Base-by-base conservation (phyloP, 306 rosid genomes). In the Vigna angularis region DNA sequence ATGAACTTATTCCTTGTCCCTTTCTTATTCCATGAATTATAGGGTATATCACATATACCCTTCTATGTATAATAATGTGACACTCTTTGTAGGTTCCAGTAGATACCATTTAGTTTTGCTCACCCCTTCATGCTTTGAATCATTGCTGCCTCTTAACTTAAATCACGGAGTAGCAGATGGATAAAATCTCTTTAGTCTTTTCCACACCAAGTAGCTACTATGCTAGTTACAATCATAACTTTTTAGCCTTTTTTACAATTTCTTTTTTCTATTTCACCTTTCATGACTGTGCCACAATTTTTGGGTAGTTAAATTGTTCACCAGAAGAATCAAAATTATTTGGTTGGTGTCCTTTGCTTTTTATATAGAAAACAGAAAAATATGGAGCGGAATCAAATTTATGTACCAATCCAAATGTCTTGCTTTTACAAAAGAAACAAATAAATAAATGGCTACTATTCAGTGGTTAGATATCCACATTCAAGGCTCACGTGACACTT, bases 101-200 rank as follows among this genome's bases (percentile, higher is more conserved):
- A 24, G 6, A 62, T 50, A 10, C 49, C 1, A 1, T 0, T 58
- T 9, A 17, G 34, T 12, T 61, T 49, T 7, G 38, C 45, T 58
- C 84, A 81, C 74, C 59, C 22, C 83, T 66, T 80, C 83, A 17
- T 83, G 81, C 76, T 75, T 69, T 57, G 40, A 40, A 66, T 74
- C 73, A 73, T 82, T 78, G 56, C 12, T 66, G 72, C 87, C 69
- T 22, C 40, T 40, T 38, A 47, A 81, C 91, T 82, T 73, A 45
- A 82, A 82, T 89, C 89, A 89, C 93, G 91, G 93, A 72, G 22
- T 17, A 9, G 85, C 59, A 70, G 74, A 79, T 57, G 62, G 70
- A 79, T 16, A 32, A 26, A 70, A 28, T 77, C 72, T 75, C 74
- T 83, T 76, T 80, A 44, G 49, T 78, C 76, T 73, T 80, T 75